A percentile compares a stretch with the other conserved stretches of the same genome.
Conservation (phyloP, 345 rosid species). For the Eucalyptus regnans region DNA sequence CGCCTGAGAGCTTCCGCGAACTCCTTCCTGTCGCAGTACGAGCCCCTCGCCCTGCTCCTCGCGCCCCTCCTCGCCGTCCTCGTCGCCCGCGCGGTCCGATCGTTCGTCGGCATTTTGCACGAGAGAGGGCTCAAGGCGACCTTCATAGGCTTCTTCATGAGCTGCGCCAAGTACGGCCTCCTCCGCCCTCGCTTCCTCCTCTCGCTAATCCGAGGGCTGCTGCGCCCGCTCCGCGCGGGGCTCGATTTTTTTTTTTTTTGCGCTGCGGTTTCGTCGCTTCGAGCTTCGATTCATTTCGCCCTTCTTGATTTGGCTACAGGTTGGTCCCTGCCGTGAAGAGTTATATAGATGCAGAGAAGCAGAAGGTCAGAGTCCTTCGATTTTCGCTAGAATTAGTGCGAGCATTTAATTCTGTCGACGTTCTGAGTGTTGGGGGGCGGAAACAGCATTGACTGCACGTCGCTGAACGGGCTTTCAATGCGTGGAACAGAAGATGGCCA, state of each 20-base stretch:
- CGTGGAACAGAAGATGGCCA: neutral
- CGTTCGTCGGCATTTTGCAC: slow-evolving; percentile 24
- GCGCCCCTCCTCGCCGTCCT: slow-evolving; percentile 57
- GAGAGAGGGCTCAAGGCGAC: slow-evolving; percentile 60
- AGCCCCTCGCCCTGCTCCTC: slow-evolving; percentile 57
- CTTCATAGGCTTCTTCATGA: slow-evolving; percentile 39
- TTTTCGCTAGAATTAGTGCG: neutral
- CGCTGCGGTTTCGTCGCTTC: neutral
- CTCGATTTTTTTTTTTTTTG: neutral
- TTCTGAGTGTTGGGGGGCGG: neutral
- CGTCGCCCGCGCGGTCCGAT: slow-evolving; percentile 36
- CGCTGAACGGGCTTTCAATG: neutral
- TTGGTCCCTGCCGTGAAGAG: slow-evolving; percentile 72
- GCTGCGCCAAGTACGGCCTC: slow-evolving; percentile 40
- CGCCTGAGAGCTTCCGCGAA: slow-evolving; percentile 40
- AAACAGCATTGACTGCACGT: neutral
- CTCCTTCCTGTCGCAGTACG: slow-evolving; percentile 47
- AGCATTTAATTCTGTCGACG: neutral
- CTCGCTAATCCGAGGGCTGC: neutral
- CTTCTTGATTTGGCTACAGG: slow-evolving; percentile 12
- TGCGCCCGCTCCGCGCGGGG: neutral
- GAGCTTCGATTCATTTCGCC: neutral
- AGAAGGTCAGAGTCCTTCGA: slow-evolving; percentile 47
- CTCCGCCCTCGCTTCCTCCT: neutral
- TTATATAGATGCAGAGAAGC: slow-evolving; percentile 83